Base-by-base conservation (phyloP, 495 filamentous ascomycete species). In the Chaetomium tenue region DNA sequence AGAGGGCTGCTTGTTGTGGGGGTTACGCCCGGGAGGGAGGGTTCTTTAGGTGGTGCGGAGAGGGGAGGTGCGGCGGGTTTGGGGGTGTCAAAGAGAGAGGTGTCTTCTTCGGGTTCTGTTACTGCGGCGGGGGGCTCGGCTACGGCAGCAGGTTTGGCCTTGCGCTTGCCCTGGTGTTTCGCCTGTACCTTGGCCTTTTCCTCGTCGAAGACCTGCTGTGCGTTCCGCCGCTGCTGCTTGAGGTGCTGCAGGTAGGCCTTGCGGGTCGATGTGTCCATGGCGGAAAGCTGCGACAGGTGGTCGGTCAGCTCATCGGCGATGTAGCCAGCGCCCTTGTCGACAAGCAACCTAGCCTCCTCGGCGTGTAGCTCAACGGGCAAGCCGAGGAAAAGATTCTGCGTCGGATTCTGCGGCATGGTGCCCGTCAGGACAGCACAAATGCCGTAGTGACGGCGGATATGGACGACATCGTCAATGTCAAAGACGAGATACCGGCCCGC, bases 311-410 rank as follows among this genome's bases (percentile, higher is more conserved):
- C 92, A 73, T 96, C 88, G 69, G 89, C 87, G 64, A 96, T 83
- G 76, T 89, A 92, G 62, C 84, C 92, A 68, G 86, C 83, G 68
- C 84, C 86, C 69, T 87, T 89, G 68, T 96, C 91, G 63, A 96
- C 87, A 39, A 98, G 83, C 61, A 96, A 72, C 61, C 86, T 83
- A 3, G 88, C 92, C 78, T 98, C 94, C 74, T 98, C 94, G 0
- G 90, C 87, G 83, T 93, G 91, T 47, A 98, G 79, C 78, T 97
- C 88, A 44, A 97, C 70, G 2, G 94, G 94, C 42, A 98, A 75
- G 22, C 94, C 91, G 63, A 92, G 83, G 73, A 98, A 97, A 57
- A 97, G 83, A 80, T 97, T 98, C 75, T 98, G 94, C 68, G 93
- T 91, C 7, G 93, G 92, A 48, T 89, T 85, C 76, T 97, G 94